Evolutionary conservation across 164 flowering plant species (phyloP).

Genomic region (Kalanchoe fedtschenkoi): DNA sequence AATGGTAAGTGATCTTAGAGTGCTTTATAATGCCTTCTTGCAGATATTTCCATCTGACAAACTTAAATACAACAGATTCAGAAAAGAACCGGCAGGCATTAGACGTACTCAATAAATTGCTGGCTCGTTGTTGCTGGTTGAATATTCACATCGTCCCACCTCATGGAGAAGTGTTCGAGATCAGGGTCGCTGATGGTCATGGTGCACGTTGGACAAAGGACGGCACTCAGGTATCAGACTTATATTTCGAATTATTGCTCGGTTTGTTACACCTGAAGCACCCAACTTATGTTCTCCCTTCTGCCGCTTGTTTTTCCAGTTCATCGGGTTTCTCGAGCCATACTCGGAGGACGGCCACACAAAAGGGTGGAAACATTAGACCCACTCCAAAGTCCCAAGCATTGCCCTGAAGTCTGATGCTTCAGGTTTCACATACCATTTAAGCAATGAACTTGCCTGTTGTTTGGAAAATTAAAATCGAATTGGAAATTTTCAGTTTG

Average conservation of each 20-base stretch:
- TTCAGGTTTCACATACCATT: too few species aligned
- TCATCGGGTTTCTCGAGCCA: constrained; percentile 85
- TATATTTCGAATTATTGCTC: background rate
- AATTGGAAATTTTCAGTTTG: too few species aligned
- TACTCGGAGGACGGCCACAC: constrained; percentile 59
- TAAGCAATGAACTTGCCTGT: too few species aligned
- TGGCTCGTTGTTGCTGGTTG: constrained; percentile 54
- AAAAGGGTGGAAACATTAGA: constrained; percentile 55
- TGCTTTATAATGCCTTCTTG: constrained; percentile 1
- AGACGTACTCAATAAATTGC: constrained; percentile 30
- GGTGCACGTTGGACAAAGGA: constrained; percentile 85
- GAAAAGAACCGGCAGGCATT: constrained; percentile 47
- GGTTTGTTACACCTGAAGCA: background rate
- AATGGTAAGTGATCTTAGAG: constrained; percentile 33
- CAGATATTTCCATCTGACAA: background rate
- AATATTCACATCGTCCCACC: constrained; percentile 62
- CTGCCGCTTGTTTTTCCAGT: constrained; percentile 27
- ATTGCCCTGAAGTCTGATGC: too few species aligned
- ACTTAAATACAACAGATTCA: constrained; percentile 32
- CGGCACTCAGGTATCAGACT: constrained; percentile 46
- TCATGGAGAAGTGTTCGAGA: constrained; percentile 61
- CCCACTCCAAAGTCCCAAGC: too few species aligned
- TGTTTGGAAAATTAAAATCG: too few species aligned
- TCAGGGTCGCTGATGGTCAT: constrained; percentile 59
- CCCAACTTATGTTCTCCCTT: background rate